A percentile compares a stretch with the other conserved stretches of the same genome.
Evolutionary conservation across 2,329 filamentous ascomycete species (phyloP).

Genomic region (Phaeoacremonium minimum): DNA sequence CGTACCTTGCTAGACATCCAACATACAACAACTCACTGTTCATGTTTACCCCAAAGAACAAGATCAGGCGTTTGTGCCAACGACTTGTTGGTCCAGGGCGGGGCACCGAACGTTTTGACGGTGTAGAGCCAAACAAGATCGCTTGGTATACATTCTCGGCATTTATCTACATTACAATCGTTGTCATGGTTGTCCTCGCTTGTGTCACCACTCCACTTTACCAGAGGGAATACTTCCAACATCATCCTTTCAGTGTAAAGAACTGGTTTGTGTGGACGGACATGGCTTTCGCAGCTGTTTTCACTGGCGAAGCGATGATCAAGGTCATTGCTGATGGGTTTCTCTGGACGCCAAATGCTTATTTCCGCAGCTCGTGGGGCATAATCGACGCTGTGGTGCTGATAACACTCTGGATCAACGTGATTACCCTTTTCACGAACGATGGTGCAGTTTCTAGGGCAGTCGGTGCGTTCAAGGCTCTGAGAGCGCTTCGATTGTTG

Average conservation of each 20-base stretch:
- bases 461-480: conserved; percentile 93
- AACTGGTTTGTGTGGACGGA: conserved; percentile 98
- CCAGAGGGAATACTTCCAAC: conserved; percentile 78
- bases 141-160: conserved; percentile 93
- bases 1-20: conserved; percentile 83
- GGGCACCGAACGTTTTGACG: conserved; percentile 81
- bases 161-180: conserved; percentile 88
- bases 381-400: conserved; percentile 91
- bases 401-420: conserved; percentile 92
- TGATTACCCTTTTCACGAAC: conserved; percentile 74
- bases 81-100: conserved; percentile 86
- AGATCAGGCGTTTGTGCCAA: conserved; percentile 78
- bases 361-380: conserved; percentile 94
- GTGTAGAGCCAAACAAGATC: conserved; percentile 80
- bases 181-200: conserved; percentile 95
- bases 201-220: conserved; percentile 93
- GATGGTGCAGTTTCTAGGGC: conserved; percentile 84
- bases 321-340: conserved; percentile 95
- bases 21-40: conserved; percentile 91
- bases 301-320: conserved; percentile 80
- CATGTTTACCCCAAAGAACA: conserved; percentile 75
- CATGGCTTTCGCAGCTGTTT: conserved; percentile 81
- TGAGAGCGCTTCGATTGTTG: conserved; percentile 83
- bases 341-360: conserved; percentile 95
- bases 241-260: conserved; percentile 49